A percentile compares a stretch with the other conserved stretches of the same genome.
Evolutionary conservation across 2,329 filamentous ascomycete species (phyloP).

Genomic region (Epichloe sp.): DNA sequence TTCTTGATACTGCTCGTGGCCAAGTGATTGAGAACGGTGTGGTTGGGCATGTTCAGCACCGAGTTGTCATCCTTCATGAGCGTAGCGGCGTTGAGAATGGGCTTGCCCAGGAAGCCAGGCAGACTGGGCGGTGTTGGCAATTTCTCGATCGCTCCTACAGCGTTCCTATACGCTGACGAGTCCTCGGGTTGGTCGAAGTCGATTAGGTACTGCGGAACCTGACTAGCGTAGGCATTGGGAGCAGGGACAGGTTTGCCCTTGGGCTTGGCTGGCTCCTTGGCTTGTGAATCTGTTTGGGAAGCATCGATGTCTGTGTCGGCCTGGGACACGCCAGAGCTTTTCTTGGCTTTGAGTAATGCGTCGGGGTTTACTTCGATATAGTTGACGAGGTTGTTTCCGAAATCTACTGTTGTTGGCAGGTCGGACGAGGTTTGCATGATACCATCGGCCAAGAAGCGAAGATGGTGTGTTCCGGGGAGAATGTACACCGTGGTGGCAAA

Average conservation of each 20-base stretch:
- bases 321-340: constrained; percentile 8
- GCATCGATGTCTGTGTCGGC: constrained; percentile 4
- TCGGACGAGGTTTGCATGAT: constrained; percentile 82
- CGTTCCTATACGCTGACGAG: constrained; percentile 58
- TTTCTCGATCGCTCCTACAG: constrained; percentile 61
- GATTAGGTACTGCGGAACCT: constrained; percentile 72
- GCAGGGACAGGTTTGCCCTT: constrained; percentile 43
- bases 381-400: constrained; percentile 95
- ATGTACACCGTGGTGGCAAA: constrained; percentile 71
- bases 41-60: constrained; percentile 91
- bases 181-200: constrained; percentile 83
- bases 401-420: constrained; percentile 90
- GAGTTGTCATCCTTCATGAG: constrained; percentile 97
- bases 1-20: constrained; percentile 98
- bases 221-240: constrained; percentile 50
- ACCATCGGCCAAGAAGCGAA: constrained; percentile 91
- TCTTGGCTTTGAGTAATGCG: constrained; percentile 27
- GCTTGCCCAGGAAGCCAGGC: constrained; percentile 84
- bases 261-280: constrained; percentile 30
- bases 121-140: constrained; percentile 74
- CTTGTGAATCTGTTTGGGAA: constrained; percentile 8
- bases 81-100: constrained; percentile 81
- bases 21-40: constrained; percentile 91
- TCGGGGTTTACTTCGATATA: constrained; percentile 88
- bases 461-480: constrained; percentile 80